Conservation (phyloP, 2,329 filamentous ascomycete genomes). For the Sporothrix globosa region DNA sequence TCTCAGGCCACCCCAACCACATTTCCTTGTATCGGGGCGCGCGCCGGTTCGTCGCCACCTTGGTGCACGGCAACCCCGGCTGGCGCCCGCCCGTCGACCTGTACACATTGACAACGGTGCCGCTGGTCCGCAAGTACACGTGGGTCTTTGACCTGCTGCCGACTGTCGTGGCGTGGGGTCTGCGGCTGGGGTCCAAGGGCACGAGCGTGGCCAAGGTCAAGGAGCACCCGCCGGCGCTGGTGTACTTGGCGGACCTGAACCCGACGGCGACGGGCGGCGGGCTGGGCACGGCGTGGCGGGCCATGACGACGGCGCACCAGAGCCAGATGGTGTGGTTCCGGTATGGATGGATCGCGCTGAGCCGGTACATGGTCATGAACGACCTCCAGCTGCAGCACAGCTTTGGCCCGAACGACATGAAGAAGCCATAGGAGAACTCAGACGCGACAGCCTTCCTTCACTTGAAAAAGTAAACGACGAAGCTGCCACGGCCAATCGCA, state of each 20-base stretch:
- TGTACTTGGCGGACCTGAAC: constrained; percentile 65
- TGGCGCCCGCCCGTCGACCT: constrained; percentile 76
- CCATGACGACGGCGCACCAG: constrained; percentile 87
- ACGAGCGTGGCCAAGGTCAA: constrained; percentile 35
- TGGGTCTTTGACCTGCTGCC: constrained; percentile 74
- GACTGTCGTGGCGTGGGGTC: constrained; percentile 64
- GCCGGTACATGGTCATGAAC: constrained; percentile 94
- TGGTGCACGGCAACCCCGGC: constrained; percentile 66
- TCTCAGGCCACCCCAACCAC: constrained; percentile 93
- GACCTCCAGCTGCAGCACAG: constrained; percentile 67
- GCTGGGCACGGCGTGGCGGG: constrained; percentile 67
- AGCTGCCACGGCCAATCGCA: neutral
- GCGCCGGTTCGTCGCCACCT: constrained; percentile 66
- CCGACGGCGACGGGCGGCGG: constrained; percentile 54
- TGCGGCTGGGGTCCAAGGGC: constrained; percentile 42
- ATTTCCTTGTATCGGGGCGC: constrained; percentile 85
- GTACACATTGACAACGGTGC: constrained; percentile 79
- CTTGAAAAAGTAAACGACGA: neutral
- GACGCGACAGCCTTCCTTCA: neutral
- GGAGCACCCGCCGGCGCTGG: constrained; percentile 61
- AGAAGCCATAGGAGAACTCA: constrained; percentile 12
- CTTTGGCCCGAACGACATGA: constrained; percentile 31
- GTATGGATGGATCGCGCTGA: constrained; percentile 90
- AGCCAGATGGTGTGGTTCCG: constrained; percentile 99
- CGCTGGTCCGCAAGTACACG: constrained; percentile 77